Evolutionary conservation across 805 yeast genomes (phyloP).

Genomic region (Clavispora fructus): DNA sequence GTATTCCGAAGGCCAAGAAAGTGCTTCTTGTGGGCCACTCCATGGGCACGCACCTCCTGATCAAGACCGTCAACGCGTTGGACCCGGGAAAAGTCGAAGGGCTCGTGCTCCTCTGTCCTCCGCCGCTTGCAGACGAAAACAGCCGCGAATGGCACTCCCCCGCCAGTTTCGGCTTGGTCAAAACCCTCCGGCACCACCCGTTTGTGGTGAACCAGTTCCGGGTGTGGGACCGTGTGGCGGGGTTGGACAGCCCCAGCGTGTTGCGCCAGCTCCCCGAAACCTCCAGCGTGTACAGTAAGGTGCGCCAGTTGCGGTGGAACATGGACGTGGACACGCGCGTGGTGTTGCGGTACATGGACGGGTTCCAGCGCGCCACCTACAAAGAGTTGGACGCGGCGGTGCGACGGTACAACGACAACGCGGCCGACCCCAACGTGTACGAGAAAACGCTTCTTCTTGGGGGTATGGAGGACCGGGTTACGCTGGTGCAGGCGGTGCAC

Average conservation of each 20-base stretch:
- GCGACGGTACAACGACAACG: conserved; percentile 29
- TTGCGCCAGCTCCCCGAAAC: conserved; percentile 40
- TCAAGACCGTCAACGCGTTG: conserved; percentile 39
- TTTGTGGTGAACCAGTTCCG: conserved; percentile 51
- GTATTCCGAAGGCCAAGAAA: conserved; percentile 36
- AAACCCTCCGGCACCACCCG: conserved; percentile 35
- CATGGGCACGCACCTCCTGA: conserved; percentile 59
- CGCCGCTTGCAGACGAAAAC: conserved; percentile 22
- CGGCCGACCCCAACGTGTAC: conserved; percentile 23
- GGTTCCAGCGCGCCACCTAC: conserved; percentile 40
- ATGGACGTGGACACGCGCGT: conserved; percentile 52
- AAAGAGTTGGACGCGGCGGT: conserved; percentile 42
- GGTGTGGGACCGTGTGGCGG: conserved; percentile 56
- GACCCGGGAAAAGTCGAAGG: conserved; percentile 41
- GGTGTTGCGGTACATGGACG: conserved; percentile 49
- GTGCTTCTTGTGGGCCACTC: conserved; percentile 63
- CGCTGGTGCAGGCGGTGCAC: conserved; percentile 41
- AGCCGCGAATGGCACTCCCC: neutral
- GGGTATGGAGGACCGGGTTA: conserved; percentile 53
- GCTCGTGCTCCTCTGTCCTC: conserved; percentile 46
- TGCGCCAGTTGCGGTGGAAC: conserved; percentile 67
- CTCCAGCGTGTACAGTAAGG: conserved; percentile 35
- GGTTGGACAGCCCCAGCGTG: conserved; percentile 58
- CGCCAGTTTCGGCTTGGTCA: conserved; percentile 12
- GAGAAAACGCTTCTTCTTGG: conserved; percentile 52